Conservation (phyloP, 1,139 yeast species). For the Schwanniomyces etchellsii region DNA sequence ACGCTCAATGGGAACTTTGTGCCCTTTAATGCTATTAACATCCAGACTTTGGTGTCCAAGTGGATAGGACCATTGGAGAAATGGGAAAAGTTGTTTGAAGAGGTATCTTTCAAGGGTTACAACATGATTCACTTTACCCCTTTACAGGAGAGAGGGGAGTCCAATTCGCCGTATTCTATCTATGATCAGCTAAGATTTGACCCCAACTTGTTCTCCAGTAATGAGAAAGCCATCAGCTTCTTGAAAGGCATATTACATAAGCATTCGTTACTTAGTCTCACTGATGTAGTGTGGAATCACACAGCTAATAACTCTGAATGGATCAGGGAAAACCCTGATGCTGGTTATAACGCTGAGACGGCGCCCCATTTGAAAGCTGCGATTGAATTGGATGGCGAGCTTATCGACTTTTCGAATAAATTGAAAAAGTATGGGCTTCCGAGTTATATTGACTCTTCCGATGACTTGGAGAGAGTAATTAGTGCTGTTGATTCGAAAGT, state of each 20-base stretch:
- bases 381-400: conserved; percentile 68
- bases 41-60: conserved; percentile 85
- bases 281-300: conserved; percentile 93
- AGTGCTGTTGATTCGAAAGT: conserved; percentile 68
- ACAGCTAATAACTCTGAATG: conserved; percentile 88
- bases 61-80: conserved; percentile 69
- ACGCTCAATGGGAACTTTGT: conserved; percentile 49
- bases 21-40: conserved; percentile 73
- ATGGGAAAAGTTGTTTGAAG: conserved; percentile 65
- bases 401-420: conserved; percentile 57
- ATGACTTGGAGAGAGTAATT: conserved; percentile 56
- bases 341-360: conserved; percentile 79
- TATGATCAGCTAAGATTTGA: conserved; percentile 81
- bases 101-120: conserved; percentile 70
- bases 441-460: conserved; percentile 37
- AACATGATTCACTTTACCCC: conserved; percentile 97
- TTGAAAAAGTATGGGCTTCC: conserved; percentile 58
- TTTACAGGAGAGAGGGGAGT: conserved; percentile 78
- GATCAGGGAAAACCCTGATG: conserved; percentile 82
- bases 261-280: conserved; percentile 65
- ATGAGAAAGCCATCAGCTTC: conserved; percentile 23
- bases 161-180: conserved; percentile 90
- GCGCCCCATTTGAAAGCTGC: conserved; percentile 89
- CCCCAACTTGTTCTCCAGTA: conserved; percentile 49
- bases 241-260: conserved; percentile 42